Base-by-base conservation (phyloP, 2,329 filamentous ascomycete genomes). In the Neopestalotiopsis sp. region DNA sequence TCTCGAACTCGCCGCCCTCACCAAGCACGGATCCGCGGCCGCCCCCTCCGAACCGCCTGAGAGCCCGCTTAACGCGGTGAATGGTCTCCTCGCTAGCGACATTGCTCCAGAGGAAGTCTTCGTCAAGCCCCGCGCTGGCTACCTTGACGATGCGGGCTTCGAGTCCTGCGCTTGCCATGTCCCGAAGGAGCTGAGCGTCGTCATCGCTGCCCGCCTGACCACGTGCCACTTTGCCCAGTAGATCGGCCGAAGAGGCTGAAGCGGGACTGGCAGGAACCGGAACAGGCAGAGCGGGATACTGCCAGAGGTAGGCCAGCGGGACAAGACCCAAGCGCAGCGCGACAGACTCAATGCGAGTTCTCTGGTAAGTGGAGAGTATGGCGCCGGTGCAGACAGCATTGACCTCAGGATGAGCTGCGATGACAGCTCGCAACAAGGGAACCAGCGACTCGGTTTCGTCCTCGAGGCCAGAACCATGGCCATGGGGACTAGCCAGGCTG, bases 1-100 rank as follows among this genome's bases (percentile, higher is more conserved):
- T 98, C 86, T 98, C 96, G 80, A 97, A 98, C 83, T 98, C 96
- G 3, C 96, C 96, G 5, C 96, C 96, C 79, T 98, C 96, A 1
- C 96, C 96, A 20, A 98, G 82, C 10, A 95, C 89, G 9, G 93
- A 92, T 0, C 93, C 94, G 71, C 86, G 82, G 70, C 88, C 83
- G 75, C 82, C 83, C 70, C 86, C 82, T 59, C 92, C 92, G 81
- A 97, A 97, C 71, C 89, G 87, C 64, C 84, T 82, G 77, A 94
- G 85, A 1, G 89, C 85, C 56, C 79, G 82, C 75, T 84, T 82
- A 59, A 90, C 77, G 66, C 83, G 81, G 53, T 76, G 76, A 58
- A 86, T 83, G 5, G 85, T 87, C 30, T 76, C 77, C 4, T 80
- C 75, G 74, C 88, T 87, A 3, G 92, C 90, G 20, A 97, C 92